Evolutionary conservation across 2,329 filamentous ascomycete species (phyloP), one percentile per base, ranked within the genome.

Genomic region (Lasiodiplodia sp.): DNA sequence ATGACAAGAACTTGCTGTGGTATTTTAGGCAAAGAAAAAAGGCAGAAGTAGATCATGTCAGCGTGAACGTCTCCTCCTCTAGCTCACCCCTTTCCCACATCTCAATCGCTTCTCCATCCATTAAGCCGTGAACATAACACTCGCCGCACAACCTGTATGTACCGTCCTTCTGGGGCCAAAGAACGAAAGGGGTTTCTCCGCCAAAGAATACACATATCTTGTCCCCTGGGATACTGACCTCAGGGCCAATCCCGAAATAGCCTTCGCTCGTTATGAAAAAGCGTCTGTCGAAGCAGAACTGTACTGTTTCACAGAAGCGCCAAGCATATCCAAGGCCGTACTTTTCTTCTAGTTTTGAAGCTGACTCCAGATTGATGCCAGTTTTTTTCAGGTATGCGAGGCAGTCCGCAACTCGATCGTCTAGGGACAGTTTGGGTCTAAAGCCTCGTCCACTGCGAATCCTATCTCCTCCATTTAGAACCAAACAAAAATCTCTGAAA

Each of bases 391-490:
- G 16, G 18, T 7, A 18, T 18, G 40, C 40, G 7, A 44, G 40
- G 7, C 16, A 44, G 40, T 44, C 40, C 40, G 40, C 16, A 8
- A 44, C 0, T 8, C 40, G 16, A 18, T 44, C 40, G 4, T 44
- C 6, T 18, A 7, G 6, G 2, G 40, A 44, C 40, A n/a, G 18
- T 44, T 0, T 1, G 5, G 40, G 18, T 18, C 40, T 44, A 44
- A 8, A 8, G 6, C 40, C 40, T n/a, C 5, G 3, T 44, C 40
- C 40, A 18, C 40, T 7, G 2, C 40, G 40, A 8, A 44, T 1
- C 0, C 0, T 1, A 3, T 7, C 3, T 44, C 18, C 5, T 10
- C 1, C 40, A 5, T 44, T 44, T 2, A 44, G 40, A n/a, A 3
- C 8, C 18, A 44, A n/a, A 5, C 40, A 44, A 10, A 18, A 18